phyloP scores from a whole-genome alignment of 257 asterid genomes.

The Solanum sejunctum region DNA sequence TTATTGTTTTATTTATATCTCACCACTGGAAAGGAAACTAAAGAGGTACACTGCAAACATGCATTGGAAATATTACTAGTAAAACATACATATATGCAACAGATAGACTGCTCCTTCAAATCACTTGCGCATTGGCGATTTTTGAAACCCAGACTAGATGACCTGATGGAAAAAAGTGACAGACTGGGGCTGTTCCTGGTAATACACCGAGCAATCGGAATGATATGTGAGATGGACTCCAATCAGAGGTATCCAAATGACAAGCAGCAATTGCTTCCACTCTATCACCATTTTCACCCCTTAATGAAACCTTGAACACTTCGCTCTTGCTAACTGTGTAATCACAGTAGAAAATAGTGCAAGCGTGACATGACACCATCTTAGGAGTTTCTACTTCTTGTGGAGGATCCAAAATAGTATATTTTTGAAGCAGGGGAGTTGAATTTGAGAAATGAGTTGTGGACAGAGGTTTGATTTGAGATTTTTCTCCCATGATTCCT shows the following conservation, averaged over 20 bases:
- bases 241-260: slow-evolving; percentile 73
- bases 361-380: slow-evolving; percentile 59
- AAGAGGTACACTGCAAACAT: background rate
- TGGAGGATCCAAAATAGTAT: slow-evolving; percentile 22
- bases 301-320: slow-evolving; percentile 34
- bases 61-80: background rate
- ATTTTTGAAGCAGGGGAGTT: slow-evolving; percentile 24
- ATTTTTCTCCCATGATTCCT: slow-evolving; percentile 20
- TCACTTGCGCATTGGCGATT: background rate
- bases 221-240: slow-evolving; percentile 48
- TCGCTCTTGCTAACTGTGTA: slow-evolving; percentile 35
- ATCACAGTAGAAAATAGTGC: slow-evolving; percentile 56
- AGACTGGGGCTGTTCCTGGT: slow-evolving; percentile 49
- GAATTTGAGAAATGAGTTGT: slow-evolving; percentile 29
- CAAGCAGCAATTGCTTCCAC: slow-evolving; percentile 64
- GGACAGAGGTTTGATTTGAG: slow-evolving; percentile 17
- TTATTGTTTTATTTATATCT: background rate
- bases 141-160: slow-evolving; percentile 41
- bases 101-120: background rate
- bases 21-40: background rate
- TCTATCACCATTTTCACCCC: slow-evolving; percentile 34
- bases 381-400: slow-evolving; percentile 23
- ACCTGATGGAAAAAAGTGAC: slow-evolving; percentile 88
- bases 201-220: slow-evolving; percentile 42
- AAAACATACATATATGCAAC: too few species aligned